phyloP scores from a whole-genome alignment of 495 filamentous ascomycete species.

The Hypoxylon lenormandii region DNA sequence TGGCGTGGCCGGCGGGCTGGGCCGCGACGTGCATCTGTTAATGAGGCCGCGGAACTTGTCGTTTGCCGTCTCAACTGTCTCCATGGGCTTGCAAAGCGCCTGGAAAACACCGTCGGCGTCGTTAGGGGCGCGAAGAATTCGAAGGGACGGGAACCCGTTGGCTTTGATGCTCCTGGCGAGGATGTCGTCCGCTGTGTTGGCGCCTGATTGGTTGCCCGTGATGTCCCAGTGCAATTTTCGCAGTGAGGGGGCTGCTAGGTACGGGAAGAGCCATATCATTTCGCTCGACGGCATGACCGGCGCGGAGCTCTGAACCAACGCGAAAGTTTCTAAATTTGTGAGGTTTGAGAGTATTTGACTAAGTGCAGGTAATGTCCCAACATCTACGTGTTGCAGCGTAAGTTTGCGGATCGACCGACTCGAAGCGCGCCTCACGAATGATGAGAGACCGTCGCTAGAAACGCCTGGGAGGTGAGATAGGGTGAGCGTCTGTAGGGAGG shows the following conservation, averaged over 20 bases:
- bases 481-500: slow-evolving; percentile 76
- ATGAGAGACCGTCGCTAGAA: slow-evolving; percentile 78
- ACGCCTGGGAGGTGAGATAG: slow-evolving; percentile 81
- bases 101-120: slow-evolving; percentile 81
- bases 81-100: slow-evolving; percentile 71
- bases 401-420: slow-evolving; percentile 69
- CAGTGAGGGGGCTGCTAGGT: slow-evolving; percentile 75
- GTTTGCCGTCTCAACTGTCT: slow-evolving; percentile 50
- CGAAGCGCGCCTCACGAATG: slow-evolving; percentile 71
- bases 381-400: slow-evolving; percentile 71
- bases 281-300: slow-evolving; percentile 70
- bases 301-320: slow-evolving; percentile 73
- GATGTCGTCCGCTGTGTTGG: slow-evolving; percentile 71
- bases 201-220: slow-evolving; percentile 58
- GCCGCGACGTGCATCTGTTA: slow-evolving; percentile 41
- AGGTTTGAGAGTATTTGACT: slow-evolving; percentile 79
- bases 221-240: slow-evolving; percentile 86
- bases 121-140: slow-evolving; percentile 74
- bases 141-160: slow-evolving; percentile 77
- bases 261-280: slow-evolving; percentile 73
- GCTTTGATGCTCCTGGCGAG: slow-evolving; percentile 78
- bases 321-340: slow-evolving; percentile 71
- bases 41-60: slow-evolving; percentile 57
- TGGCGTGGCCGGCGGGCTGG: slow-evolving; percentile 43
- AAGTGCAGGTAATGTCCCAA: slow-evolving; percentile 75